Evolutionary conservation across 2,329 filamentous ascomycete genomes (phyloP), one percentile per base, ranked within the genome.

Genomic region (Neonectria sp.): DNA sequence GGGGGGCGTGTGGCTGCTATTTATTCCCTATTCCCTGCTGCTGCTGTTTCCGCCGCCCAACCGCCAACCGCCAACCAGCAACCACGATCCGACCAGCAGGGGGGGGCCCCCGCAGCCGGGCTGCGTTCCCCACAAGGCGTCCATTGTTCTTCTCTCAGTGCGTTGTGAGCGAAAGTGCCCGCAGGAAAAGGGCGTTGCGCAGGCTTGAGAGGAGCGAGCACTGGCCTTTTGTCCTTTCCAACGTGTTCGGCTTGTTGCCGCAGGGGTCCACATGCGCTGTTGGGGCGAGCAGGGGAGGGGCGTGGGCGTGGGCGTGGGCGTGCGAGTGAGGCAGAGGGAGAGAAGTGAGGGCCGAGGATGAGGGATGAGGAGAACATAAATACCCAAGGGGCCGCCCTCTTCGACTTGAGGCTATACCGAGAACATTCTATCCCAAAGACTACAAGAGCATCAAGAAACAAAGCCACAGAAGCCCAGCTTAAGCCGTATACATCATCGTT

Each of bases 361-460:
- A 29, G 48, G 35, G 52, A 43, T 29, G 48, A 53, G 52, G 35
- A 67, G 53, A 51, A 59, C 67, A 75, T 75, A 75, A 75, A 75
- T 75, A 75, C 60, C 65, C 73, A 73, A 40, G 62, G 24, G 51
- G 27, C 53, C 53, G 57, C 67, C 69, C 55, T 43, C 64, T 63
- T 48, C 33, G 7, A 25, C 25, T 17, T 58, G 46, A 55, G 35
- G 24, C 25, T 40, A 35, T 63, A 24, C 45, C 29, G 29, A 62
- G 31, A 56, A 9, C 37, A 31, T 35, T 49, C 5, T 9, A 55
- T 17, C 24, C 27, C 51, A 51, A 13, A 60, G 6, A 55, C 33
- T 43, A 13, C 40, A 45, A 55, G 33, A 55, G 31, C 29, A 27
- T 24, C 40, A 21, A 62, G 21, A 63, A 12, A 37, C 56, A 46